Conservation (phyloP, 2,329 filamentous ascomycete genomes). For the Xylaria multiplex region DNA sequence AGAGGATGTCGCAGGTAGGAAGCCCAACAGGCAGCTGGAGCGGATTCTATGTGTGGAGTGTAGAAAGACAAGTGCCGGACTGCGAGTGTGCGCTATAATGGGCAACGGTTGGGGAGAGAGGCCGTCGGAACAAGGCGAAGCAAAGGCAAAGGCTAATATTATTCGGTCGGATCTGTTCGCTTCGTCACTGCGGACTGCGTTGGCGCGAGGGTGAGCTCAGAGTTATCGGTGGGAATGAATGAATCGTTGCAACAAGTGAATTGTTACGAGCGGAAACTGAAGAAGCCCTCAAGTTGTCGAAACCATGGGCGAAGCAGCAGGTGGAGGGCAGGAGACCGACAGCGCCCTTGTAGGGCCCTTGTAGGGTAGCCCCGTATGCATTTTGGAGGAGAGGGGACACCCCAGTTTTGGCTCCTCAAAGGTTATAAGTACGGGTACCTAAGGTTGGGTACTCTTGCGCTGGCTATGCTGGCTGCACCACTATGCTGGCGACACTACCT, state of each 20-base stretch:
- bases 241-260: constrained; percentile 30
- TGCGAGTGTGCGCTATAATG: constrained; percentile 35
- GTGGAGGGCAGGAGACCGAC: constrained; percentile 28
- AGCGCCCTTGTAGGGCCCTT: constrained; percentile 27
- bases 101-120: constrained; percentile 26
- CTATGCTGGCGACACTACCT: not conserved
- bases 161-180: constrained; percentile 22
- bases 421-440: constrained; percentile 14
- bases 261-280: constrained; percentile 28
- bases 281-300: constrained; percentile 33
- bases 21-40: constrained; percentile 18
- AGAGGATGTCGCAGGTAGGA: constrained; percentile 20
- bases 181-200: constrained; percentile 18
- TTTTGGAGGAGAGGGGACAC: constrained; percentile 35
- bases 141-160: constrained; percentile 17
- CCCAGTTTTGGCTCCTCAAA: constrained; percentile 22
- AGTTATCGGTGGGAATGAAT: constrained; percentile 24
- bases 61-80: constrained; percentile 31
- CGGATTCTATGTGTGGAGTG: constrained; percentile 26
- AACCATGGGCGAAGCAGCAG: constrained; percentile 24
- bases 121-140: constrained; percentile 29
- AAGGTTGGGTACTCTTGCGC: constrained; percentile 27
- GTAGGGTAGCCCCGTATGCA: constrained; percentile 20
- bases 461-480: not conserved
- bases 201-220: constrained; percentile 18